Base-by-base conservation (phyloP, 768 basidiomycete genomes). In the Rubroboletus pulcherrimus region DNA sequence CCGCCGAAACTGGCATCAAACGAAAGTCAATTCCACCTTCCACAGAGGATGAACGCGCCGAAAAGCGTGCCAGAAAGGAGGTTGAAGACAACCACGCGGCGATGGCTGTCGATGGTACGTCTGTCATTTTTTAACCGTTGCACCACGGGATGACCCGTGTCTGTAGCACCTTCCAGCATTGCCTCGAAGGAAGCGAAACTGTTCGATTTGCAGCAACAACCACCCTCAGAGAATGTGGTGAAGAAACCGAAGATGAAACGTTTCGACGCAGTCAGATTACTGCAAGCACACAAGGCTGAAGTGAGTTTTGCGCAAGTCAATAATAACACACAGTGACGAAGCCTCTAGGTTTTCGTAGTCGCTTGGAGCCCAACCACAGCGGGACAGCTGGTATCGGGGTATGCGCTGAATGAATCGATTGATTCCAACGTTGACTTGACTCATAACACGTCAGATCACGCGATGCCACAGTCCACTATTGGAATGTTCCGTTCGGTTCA, bases 341-440 rank as follows among this genome's bases (percentile, higher is more conserved):
- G 30, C 21, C 44, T 39, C 19, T 53, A 91, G 89, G 87, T 93
- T 7, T 93, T 91, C 52, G 84, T 89, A 7, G 89, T 88, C 53
- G 81, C 86, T 5, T 93, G 88, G 78, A 92, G 89, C 70, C 89
- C 91, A 12, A 75, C 72, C 37, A 74, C 78, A 34, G 75, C 74
- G 31, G 76, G 80, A 38, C 63, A 84, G n/a, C 71, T 93, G 17
- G 87, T 87, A 21, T 84, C 89, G 30, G 91, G 91, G 89, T 90
- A 69, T 57, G 82, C 63, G 39, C 48, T 47, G 35, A 54, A 30
- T 49, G 29, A 24, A 17, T 35, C 10, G 21, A 17, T 50, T 43
- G 12, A 19, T 46, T 53, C 10, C 17, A 29, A 38, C 43, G 35
- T 35, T 49, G 43, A 47, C 49, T 52, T 53, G 52, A 43, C 57